Evolutionary conservation across 495 filamentous ascomycete species (phyloP).

Genomic region (Aspergillus leporis): DNA sequence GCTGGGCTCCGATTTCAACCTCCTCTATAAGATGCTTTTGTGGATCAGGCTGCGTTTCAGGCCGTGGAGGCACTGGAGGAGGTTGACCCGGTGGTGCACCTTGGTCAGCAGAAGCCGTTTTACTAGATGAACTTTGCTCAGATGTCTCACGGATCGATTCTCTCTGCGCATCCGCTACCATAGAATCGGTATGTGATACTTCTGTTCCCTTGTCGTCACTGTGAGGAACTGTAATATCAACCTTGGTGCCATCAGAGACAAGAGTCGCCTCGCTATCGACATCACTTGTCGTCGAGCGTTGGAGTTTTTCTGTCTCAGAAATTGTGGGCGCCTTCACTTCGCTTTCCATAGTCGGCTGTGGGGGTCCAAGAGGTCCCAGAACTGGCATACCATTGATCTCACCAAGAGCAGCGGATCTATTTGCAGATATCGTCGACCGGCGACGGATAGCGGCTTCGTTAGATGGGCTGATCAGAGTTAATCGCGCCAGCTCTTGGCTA

Average conservation of each 20-base stretch:
- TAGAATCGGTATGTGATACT: slow-evolving; percentile 24
- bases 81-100: slow-evolving; percentile 31
- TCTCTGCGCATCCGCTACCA: slow-evolving; percentile 17
- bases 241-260: slow-evolving; percentile 37
- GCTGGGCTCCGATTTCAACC: slow-evolving; percentile 65
- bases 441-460: slow-evolving; percentile 59
- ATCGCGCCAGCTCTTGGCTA: slow-evolving; percentile 75
- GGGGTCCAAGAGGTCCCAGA: slow-evolving; percentile 51
- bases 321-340: slow-evolving; percentile 17
- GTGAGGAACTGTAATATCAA: slow-evolving; percentile 24
- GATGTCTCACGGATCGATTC: slow-evolving; percentile 17
- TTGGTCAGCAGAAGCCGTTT: slow-evolving; percentile 7
- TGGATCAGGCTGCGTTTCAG: slow-evolving; percentile 32
- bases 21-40: slow-evolving; percentile 51
- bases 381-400: slow-evolving; percentile 54
- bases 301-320: slow-evolving; percentile 19
- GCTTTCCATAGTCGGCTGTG: slow-evolving; percentile 28
- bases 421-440: slow-evolving; percentile 50
- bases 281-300: slow-evolving; percentile 27
- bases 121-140: slow-evolving; percentile 4
- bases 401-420: slow-evolving; percentile 44
- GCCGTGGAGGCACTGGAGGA: slow-evolving; percentile 51
- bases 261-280: slow-evolving; percentile 54
- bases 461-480: slow-evolving; percentile 67
- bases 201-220: slow-evolving; percentile 48